Evolutionary conservation across 805 yeast species (phyloP).

Genomic region (Wickerhamomyces bovis): DNA sequence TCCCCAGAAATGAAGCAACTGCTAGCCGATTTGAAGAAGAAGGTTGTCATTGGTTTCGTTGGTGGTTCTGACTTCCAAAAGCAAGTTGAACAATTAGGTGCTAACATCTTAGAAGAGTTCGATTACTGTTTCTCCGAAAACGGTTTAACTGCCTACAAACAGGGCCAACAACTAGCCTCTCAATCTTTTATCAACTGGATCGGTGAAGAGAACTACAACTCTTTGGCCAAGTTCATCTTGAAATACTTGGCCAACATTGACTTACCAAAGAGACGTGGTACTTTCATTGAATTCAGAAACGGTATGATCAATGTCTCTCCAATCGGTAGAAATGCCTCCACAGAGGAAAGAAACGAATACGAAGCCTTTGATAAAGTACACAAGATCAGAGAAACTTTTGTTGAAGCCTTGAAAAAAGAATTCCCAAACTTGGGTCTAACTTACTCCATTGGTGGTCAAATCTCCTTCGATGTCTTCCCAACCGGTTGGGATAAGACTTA

Average conservation of each 20-base stretch:
- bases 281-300: conserved; percentile 97
- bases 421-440: conserved; percentile 84
- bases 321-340: conserved; percentile 96
- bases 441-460: conserved; percentile 98
- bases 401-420: conserved; percentile 72
- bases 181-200: conserved; percentile 94
- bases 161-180: conserved; percentile 81
- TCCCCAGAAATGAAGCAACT: conserved; percentile 73
- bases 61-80: conserved; percentile 95
- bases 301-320: conserved; percentile 99
- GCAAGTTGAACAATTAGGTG: conserved; percentile 95
- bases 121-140: conserved; percentile 97
- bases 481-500: conserved; percentile 99
- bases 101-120: conserved; percentile 67
- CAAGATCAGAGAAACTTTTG: conserved; percentile 80
- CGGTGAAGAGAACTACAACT: conserved; percentile 91
- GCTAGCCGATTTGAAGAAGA: conserved; percentile 73
- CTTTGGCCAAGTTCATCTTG: conserved; percentile 78
- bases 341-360: conserved; percentile 87
- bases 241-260: conserved; percentile 81
- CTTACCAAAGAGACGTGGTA: conserved; percentile 96
- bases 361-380: conserved; percentile 78
- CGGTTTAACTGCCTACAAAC: conserved; percentile 95
- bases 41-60: conserved; percentile 93
- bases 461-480: conserved; percentile 99